These are phyloP conservation scores for Coprinellus micaceus DNA, from an alignment of 768 basidiomycete genomes.

Conservation along the genomic window DNA sequence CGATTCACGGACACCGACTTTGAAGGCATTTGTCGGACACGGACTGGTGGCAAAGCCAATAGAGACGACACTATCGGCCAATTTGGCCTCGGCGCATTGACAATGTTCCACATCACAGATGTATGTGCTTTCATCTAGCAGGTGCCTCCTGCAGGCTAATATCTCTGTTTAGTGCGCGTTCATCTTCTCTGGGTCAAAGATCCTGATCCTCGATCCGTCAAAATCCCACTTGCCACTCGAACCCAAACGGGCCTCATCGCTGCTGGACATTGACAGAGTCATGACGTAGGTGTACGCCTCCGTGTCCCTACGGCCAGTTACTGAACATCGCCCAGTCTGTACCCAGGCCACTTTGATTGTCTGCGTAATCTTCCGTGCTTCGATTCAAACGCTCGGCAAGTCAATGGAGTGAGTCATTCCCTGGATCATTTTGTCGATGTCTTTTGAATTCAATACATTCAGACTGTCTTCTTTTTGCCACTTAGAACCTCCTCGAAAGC, in stretches of 20 bases:
- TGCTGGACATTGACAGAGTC: conserved; percentile 30
- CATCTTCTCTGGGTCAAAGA: conserved; percentile 27
- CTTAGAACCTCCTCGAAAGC: conserved; percentile 30
- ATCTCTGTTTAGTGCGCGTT: conserved; percentile 25
- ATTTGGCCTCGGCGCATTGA: conserved; percentile 50
- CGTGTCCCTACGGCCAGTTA: neutral
- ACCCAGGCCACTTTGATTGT: neutral
- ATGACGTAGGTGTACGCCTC: neutral
- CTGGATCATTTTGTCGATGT: neutral
- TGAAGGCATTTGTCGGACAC: conserved; percentile 41
- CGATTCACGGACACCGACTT: conserved; percentile 42
- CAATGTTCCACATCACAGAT: conserved; percentile 52
- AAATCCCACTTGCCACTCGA: conserved; percentile 35
- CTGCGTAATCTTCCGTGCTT: neutral
- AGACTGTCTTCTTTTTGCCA: conserved; percentile 40
- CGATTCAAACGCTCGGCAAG: conserved; percentile 14
- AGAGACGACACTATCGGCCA: conserved; percentile 41
- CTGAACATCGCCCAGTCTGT: neutral
- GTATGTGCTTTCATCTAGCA: conserved; percentile 21
- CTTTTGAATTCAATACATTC: conserved; percentile 10
- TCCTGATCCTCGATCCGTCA: conserved; percentile 46
- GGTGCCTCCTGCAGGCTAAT: neutral
- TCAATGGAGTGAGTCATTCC: conserved; percentile 36
- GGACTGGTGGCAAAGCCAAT: conserved; percentile 42
- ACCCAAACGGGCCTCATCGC: conserved; percentile 23